phyloP scores from a whole-genome alignment of 2,329 filamentous ascomycete species.

The Balansia obtecta region DNA sequence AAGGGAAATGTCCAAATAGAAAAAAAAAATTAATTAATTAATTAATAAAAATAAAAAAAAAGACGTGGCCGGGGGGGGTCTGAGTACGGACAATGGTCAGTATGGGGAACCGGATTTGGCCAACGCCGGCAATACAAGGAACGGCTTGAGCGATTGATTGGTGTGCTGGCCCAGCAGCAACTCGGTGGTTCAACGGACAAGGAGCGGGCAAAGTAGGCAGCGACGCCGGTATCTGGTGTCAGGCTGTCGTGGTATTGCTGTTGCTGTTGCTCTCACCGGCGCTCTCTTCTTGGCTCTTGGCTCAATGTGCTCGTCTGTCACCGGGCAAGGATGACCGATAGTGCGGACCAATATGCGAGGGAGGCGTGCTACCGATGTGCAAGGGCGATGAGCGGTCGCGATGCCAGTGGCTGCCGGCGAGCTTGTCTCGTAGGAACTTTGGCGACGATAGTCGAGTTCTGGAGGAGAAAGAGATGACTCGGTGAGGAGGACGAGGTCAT shows the following conservation, averaged over 20 bases:
- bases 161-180: not conserved
- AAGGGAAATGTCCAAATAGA: not conserved
- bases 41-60: too few relatives aligned
- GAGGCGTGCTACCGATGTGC: constrained; percentile 13
- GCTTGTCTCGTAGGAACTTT: constrained; percentile 2
- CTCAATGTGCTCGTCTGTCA: constrained; percentile 3
- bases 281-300: not conserved
- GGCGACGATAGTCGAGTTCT: constrained; percentile 24
- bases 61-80: constrained; percentile 11
- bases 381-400: constrained; percentile 7
- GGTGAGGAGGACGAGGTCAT: constrained; percentile 25
- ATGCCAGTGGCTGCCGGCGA: constrained; percentile 9
- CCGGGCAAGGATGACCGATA: constrained; percentile 12
- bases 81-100: constrained; percentile 12
- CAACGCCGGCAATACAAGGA: constrained; percentile 1
- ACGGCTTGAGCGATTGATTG: constrained; percentile 3
- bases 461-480: constrained; percentile 26
- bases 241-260: not conserved
- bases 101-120: constrained; percentile 4
- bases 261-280: not conserved
- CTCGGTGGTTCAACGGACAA: not conserved
- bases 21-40: too few relatives aligned
- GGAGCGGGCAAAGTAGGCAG: not conserved
- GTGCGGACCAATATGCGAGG: constrained; percentile 12
- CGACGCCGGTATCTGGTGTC: not conserved